Base-by-base conservation (phyloP, 2,329 filamentous ascomycete genomes). In the Fusarium sp. region DNA sequence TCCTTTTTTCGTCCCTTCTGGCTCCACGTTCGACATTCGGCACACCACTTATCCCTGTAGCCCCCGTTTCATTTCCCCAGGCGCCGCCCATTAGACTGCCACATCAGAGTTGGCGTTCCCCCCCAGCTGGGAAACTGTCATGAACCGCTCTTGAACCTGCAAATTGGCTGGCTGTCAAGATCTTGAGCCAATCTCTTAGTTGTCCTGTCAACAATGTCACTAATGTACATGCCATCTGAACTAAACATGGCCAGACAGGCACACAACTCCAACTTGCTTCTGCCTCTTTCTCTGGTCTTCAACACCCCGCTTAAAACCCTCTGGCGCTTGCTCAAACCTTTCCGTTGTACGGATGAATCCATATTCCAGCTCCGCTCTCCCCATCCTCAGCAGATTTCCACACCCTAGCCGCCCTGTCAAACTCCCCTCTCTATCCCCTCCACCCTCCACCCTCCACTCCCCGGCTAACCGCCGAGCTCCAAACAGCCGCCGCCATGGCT, bases 401-500 rank as follows among this genome's bases (percentile, higher is more conserved):
- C 16, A 44, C 42, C 57, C 62, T 75, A 74, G 66, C 70, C 73
- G 73, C 73, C 71, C 65, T 71, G 53, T 38, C 34, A 53, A 31
- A 50, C 58, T 50, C 40, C 20, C 11, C 31, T 16, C 9, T 5
- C 34, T 13, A 14, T n/a, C n/a, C 34, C 16, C 36, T 40, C 27
- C 20, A 25, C 40, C 40, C 40, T 20, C 10, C 16, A 18, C 18
- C 9, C 38, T 11, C 36, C 38, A 29, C 38, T 46, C 54, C 67
- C 27, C 27, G 27, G 27, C 27, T 75, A 74, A 72, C 73, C 73
- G 73, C 74, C 74, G 72, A 62, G 16, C 36, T 58, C 77, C 79
- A 83, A 79, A 85, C 81, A 83, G 77, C 81, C 82, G 81, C 83
- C 81, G 64, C 69, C 20, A 25, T 46, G 40, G 27, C 27, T n/a